Evolutionary conservation across 129 eudicot species (phyloP).

Genomic region (Pulicaria dysenterica): DNA sequence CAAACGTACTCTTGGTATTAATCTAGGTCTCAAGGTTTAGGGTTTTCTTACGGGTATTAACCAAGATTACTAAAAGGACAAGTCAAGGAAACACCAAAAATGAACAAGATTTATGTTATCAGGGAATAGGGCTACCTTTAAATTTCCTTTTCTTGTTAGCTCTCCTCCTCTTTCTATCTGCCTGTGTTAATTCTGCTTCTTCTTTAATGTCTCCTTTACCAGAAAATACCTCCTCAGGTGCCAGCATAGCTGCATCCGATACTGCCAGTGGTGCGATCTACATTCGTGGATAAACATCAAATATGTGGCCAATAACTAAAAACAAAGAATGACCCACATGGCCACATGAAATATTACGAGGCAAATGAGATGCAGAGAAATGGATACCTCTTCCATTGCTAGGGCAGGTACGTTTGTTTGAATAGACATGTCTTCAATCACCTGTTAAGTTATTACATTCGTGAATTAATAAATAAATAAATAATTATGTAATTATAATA

Average conservation of each 20-base stretch:
- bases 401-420: conserved; percentile 91
- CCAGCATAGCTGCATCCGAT: conserved; percentile 98
- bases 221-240: conserved; percentile 94
- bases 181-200: conserved; percentile 89
- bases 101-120: not conserved
- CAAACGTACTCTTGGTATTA: not conserved
- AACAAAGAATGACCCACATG: not conserved
- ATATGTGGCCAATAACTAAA: conserved; percentile 12
- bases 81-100: not conserved
- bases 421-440: conserved; percentile 91
- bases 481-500: not conserved
- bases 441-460: conserved; percentile 37
- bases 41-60: not conserved
- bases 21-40: not conserved
- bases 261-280: conserved; percentile 92
- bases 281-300: conserved; percentile 20
- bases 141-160: conserved; percentile 84
- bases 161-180: conserved; percentile 87
- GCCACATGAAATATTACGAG: not conserved
- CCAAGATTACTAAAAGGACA: not conserved
- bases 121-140: conserved; percentile 52
- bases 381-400: conserved; percentile 92
- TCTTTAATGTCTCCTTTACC: conserved; percentile 92
- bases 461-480: not conserved
- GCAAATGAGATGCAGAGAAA: conserved; percentile 12